Evolutionary conservation across 345 rosid genomes (phyloP), one percentile per base, ranked within the genome.

Genomic region (Arabidopsis suecica): DNA sequence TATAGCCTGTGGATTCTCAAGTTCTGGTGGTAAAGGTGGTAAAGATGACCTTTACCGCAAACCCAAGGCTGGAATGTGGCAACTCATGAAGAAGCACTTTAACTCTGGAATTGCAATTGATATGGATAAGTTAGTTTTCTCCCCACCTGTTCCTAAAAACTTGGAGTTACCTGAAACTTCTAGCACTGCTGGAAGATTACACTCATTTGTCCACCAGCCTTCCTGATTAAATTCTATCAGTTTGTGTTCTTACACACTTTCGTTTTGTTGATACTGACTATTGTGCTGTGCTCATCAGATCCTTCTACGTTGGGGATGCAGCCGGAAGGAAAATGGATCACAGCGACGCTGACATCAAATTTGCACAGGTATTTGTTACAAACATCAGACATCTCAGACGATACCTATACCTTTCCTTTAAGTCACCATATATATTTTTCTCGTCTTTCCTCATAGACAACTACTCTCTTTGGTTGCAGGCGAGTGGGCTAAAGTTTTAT

Each of bases 251-350:
- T n/a, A 11, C 40, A n/a, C 68, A 61, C 6, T 37, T 57, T 9
- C 11, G 13, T 76, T 37, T 53, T 41, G 74, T 51, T 61, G 34
- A 62, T 16, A 62, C 42, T 63, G 41, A 77, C 54, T 34, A 47
- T 0, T 56, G 9, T 74, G 6, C 34, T 5, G 16, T 62, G 50
- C 5, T 42, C 50, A 76, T 65, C 76, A 95, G 99, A 80, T 92
- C 97, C 4, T 95, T 92, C 77, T 95, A 90, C 69, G 98, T 94
- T 49, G 98, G 98, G 11, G 98, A 95, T 80, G 97, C 99, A 58
- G 97, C 97, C 3, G 99, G 99, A 66, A 90, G 99, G 77, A 72
- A 61, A 36, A 63, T 69, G 4, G 97, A 95, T 80, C 97, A 90
- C 75, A 89, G 97, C 66, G 93, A 95, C 59, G 92, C 97, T 71